phyloP scores from a whole-genome alignment of 352 stramenopile genomes.

The Globisporangium emineosum region DNA sequence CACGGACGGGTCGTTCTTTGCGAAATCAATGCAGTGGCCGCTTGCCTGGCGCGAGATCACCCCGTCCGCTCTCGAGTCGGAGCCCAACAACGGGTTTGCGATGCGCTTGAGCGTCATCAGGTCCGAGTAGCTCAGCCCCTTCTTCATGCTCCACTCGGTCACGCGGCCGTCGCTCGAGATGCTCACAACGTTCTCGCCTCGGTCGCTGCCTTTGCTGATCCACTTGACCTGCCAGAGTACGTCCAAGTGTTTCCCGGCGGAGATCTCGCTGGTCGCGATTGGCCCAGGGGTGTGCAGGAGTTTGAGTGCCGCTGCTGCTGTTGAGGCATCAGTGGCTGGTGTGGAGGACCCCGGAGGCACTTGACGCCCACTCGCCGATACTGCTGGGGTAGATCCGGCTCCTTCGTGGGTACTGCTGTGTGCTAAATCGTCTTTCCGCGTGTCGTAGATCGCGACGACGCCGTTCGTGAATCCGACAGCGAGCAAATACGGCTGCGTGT shows the following conservation, averaged over 20 bases:
- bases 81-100: conserved; percentile 61
- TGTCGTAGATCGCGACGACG: conserved; percentile 90
- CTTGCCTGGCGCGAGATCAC: conserved; percentile 88
- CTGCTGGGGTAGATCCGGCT: not conserved
- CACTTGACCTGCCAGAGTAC: conserved; percentile 92
- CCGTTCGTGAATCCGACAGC: conserved; percentile 89
- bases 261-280: conserved; percentile 56
- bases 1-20: conserved; percentile 65
- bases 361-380: not conserved
- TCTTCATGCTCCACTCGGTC: conserved; percentile 93
- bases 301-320: not conserved
- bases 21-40: conserved; percentile 88
- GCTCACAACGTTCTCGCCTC: conserved; percentile 86
- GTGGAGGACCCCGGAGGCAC: not conserved
- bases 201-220: conserved; percentile 84
- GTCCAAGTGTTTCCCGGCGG: conserved; percentile 81
- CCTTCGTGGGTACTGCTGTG: not conserved
- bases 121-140: conserved; percentile 84
- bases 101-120: conserved; percentile 91
- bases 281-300: conserved; percentile 32
- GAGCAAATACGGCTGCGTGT: conserved; percentile 82
- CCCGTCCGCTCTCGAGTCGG: conserved; percentile 65
- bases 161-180: conserved; percentile 90
- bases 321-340: not conserved
- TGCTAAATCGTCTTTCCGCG: conserved; percentile 53